Base-by-base conservation (phyloP, 176 grass and related monocot genomes). In the Panicum miliaceum region DNA sequence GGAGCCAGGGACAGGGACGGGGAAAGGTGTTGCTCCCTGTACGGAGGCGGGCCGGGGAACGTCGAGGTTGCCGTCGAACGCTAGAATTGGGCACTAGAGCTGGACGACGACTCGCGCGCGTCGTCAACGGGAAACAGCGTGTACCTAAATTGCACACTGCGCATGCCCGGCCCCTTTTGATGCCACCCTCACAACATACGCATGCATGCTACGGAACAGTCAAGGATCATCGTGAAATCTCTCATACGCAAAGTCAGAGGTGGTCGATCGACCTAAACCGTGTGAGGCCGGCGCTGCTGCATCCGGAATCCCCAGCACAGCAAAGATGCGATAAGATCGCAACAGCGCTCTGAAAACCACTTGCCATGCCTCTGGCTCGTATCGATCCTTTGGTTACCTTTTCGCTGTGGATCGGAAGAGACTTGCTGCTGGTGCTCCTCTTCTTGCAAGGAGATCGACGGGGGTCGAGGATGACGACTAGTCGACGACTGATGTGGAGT, bases 241-340 rank as follows among this genome's bases (percentile, higher is more conserved):
- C 0, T 37, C 9, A 12, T 64, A 8, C 62, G 2, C 2, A 35
- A 64, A 64, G 62, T 64, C 62, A 36, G 62, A 18, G 62, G 29
- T 15, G 14, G 3, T 10, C 13, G 12, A 14, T 10, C 13, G 12
- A 32, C 1, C 10, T 48, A 48, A 2, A 16, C 13, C 13, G 47
- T 50, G 47, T 13, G 46, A 45, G 7, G 42, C 4, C 5, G 47
- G 47, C 14, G 52, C 19, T 56, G 52, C 2, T 56, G 52, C 19
- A 22, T 56, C 52, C 52, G 8, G 22, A 56, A 56, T 56, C 52
- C 32, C 65, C 29, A 68, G 5, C 36, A n/a, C 64, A 4, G 65
- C 37, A 13, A 68, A 45, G 36, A 64, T 59, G 54, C 19, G 73
- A 69, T 85, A 78, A 85, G 83, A 70, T 85, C 15, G 27, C 64